Percentiles rank a stretch among this genome's conserved stretches.
phyloP scores from a whole-genome alignment of 495 filamentous ascomycete species.

The Pseudevernia furfuracea region DNA sequence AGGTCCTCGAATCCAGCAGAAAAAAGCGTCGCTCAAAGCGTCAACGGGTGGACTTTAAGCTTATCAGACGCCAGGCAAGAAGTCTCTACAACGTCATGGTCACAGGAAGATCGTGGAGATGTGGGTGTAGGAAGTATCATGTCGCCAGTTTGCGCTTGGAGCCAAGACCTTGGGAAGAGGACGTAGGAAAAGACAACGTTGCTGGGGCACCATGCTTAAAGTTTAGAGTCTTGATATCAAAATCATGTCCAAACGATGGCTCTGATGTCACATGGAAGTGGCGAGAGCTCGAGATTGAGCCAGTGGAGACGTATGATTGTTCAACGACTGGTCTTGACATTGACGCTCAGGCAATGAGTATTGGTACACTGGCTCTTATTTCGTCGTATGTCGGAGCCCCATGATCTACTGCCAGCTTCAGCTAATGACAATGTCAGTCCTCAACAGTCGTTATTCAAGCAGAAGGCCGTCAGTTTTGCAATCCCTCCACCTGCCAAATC shows the following conservation, averaged over 20 bases:
- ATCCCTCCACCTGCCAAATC: not conserved
- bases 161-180: conserved; percentile 11
- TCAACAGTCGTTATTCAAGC: not conserved
- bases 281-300: conserved; percentile 2
- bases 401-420: not conserved
- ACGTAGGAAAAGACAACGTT: not conserved
- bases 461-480: conserved; percentile 1
- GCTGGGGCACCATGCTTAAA: not conserved
- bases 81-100: conserved; percentile 21
- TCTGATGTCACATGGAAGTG: not conserved
- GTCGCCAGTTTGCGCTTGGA: conserved; percentile 23
- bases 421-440: not conserved
- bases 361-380: not conserved
- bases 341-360: not conserved
- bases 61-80: conserved; percentile 17
- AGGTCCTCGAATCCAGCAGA: conserved; percentile 20
- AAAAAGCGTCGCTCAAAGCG: conserved; percentile 5
- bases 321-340: not conserved
- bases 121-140: conserved; percentile 22
- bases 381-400: not conserved
- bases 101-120: conserved; percentile 22
- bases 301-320: not conserved
- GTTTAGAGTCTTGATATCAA: not conserved
- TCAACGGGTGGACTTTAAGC: not conserved
- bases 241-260: not conserved